These are phyloP conservation scores for Escallonia rubra DNA, from an alignment of 129 eudicot genomes.

Conservation along the genomic window DNA sequence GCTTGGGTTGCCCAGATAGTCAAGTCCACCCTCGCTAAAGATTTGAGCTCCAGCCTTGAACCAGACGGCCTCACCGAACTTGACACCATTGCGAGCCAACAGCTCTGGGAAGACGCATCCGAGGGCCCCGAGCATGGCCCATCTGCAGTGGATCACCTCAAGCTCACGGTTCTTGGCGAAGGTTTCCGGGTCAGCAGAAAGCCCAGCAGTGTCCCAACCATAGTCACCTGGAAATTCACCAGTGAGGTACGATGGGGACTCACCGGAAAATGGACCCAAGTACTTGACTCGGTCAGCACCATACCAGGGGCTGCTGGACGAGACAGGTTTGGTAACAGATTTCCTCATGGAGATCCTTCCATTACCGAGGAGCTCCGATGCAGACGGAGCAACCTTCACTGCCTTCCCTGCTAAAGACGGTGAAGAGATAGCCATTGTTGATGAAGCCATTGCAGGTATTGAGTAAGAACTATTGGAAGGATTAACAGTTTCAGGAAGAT, in stretches of 20 bases:
- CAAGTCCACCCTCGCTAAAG: conserved; percentile 12
- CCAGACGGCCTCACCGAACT: conserved; percentile 10
- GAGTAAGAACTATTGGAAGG: not conserved
- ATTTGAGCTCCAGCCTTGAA: conserved; percentile 9
- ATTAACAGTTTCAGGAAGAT: not conserved
- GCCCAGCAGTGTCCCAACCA: not conserved
- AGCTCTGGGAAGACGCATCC: too few relatives aligned
- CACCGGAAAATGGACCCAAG: conserved; percentile 6
- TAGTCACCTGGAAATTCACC: conserved; percentile 7
- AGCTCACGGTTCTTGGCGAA: not conserved
- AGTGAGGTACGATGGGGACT: conserved; percentile 7
- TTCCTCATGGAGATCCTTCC: conserved; percentile 37
- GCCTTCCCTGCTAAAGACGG: conserved; percentile 27
- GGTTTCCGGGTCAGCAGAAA: not conserved
- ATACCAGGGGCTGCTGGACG: conserved; percentile 9
- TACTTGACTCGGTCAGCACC: conserved; percentile 2
- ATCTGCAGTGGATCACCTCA: too few relatives aligned
- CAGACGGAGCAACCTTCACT: conserved; percentile 19
- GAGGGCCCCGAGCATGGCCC: too few relatives aligned
- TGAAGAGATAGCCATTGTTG: conserved; percentile 42
- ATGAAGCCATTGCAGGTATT: conserved; percentile 25
- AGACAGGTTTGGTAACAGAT: conserved; percentile 11
- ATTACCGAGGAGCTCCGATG: conserved; percentile 20
- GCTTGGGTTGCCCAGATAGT: conserved; percentile 11
- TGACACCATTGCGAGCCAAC: conserved; percentile 9